Percentiles rank a stretch among this genome's conserved stretches.
Evolutionary conservation across 805 yeast species (phyloP).

Genomic region (Candida schatavii): DNA sequence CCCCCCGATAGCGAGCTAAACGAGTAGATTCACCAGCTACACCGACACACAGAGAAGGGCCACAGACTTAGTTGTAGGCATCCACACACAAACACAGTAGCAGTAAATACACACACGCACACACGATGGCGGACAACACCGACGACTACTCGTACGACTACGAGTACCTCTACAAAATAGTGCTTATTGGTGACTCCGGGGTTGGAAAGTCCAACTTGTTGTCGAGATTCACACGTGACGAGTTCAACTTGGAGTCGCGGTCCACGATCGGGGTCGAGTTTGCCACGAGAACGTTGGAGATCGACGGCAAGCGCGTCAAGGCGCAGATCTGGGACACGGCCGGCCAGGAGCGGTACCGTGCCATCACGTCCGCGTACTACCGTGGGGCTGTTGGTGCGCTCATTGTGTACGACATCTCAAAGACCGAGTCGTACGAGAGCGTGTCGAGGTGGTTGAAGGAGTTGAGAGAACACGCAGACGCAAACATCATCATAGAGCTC

Average conservation of each 20-base stretch:
- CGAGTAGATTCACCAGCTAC: no score
- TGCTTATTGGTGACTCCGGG: constrained; percentile 94
- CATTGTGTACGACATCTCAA: constrained; percentile 92
- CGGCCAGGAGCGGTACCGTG: constrained; percentile 97
- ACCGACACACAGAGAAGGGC: no score
- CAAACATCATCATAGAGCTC: constrained; percentile 90
- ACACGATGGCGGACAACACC: constrained; percentile 36
- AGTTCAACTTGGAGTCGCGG: constrained; percentile 89
- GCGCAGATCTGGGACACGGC: constrained; percentile 99
- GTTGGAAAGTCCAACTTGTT: constrained; percentile 95
- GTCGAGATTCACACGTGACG: constrained; percentile 92
- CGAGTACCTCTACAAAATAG: constrained; percentile 93
- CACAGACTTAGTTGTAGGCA: no score
- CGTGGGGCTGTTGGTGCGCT: constrained; percentile 98
- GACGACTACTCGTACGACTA: constrained; percentile 60
- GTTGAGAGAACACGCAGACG: constrained; percentile 87
- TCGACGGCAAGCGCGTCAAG: constrained; percentile 79
- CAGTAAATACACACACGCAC: neutral
- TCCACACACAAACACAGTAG: neutral
- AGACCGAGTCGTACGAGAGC: constrained; percentile 80
- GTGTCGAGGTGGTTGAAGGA: constrained; percentile 89
- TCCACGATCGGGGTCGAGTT: constrained; percentile 98
- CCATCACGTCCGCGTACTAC: constrained; percentile 95
- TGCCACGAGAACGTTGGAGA: constrained; percentile 91
- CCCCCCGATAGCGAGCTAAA: no score